Conservation (phyloP, 2,329 filamentous ascomycete genomes). For the Calonectria leucothoes region DNA sequence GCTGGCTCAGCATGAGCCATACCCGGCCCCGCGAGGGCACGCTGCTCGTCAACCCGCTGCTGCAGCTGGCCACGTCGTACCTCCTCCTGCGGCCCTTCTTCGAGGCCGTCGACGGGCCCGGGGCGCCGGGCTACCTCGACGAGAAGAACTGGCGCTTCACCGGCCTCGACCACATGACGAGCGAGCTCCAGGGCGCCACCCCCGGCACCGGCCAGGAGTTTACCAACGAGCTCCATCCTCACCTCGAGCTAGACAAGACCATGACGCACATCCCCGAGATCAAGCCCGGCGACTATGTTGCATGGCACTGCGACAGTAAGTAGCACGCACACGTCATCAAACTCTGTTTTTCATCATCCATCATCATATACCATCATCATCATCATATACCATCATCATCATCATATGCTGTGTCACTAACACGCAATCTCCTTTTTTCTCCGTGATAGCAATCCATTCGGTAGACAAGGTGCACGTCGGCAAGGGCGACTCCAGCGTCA, state of each 20-base stretch:
- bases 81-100: conserved; percentile 89
- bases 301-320: conserved; percentile 83
- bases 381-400: too few relatives aligned
- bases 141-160: conserved; percentile 71
- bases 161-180: conserved; percentile 57
- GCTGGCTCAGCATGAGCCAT: conserved; percentile 85
- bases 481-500: conserved; percentile 78
- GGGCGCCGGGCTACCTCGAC: conserved; percentile 54
- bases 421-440: background rate
- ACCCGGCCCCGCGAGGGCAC: conserved; percentile 82
- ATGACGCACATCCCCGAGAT: conserved; percentile 79
- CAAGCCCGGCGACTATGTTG: conserved; percentile 80
- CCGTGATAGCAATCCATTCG: conserved; percentile 71
- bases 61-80: conserved; percentile 82
- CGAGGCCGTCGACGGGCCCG: conserved; percentile 54
- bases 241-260: conserved; percentile 73
- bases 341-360: background rate
- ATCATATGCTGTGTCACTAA: background rate
- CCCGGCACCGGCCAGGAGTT: conserved; percentile 79
- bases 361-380: too few relatives aligned
- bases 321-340: background rate
- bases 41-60: conserved; percentile 82
- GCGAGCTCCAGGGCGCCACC: conserved; percentile 77
- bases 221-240: conserved; percentile 75
- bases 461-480: conserved; percentile 85